phyloP scores from a whole-genome alignment of 352 stramenopile species.

The Phytopythium kandeliae region DNA sequence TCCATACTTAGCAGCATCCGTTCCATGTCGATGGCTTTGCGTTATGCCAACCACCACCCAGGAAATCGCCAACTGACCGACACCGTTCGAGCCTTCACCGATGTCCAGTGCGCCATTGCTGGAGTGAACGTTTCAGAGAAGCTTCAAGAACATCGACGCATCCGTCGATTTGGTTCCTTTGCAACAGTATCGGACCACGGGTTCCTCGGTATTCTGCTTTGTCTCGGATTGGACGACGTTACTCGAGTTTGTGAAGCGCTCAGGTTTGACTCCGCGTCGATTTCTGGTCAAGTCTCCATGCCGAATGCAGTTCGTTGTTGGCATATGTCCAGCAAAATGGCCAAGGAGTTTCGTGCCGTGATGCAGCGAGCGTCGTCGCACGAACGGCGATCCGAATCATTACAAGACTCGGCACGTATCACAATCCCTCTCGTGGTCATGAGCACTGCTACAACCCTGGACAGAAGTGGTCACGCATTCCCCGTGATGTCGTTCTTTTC shows the following conservation, averaged over 20 bases:
- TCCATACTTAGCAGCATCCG: neutral
- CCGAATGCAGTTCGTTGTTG: slow-evolving; percentile 42
- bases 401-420: neutral
- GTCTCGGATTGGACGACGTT: slow-evolving; percentile 35
- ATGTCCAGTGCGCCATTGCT: slow-evolving; percentile 34
- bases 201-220: slow-evolving; percentile 45
- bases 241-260: slow-evolving; percentile 19
- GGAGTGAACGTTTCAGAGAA: slow-evolving; percentile 28
- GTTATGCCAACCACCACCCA: slow-evolving; percentile 37
- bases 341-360: slow-evolving; percentile 29
- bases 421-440: slow-evolving; percentile 27
- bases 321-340: slow-evolving; percentile 42
- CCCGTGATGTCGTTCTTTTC: slow-evolving; percentile 36
- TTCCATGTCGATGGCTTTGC: slow-evolving; percentile 3
- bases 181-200: slow-evolving; percentile 25
- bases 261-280: neutral
- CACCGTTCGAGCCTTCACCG: slow-evolving; percentile 16
- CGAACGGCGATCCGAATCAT: neutral
- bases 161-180: slow-evolving; percentile 33
- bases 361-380: slow-evolving; percentile 3
- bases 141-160: slow-evolving; percentile 11
- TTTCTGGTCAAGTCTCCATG: neutral
- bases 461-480: slow-evolving; percentile 15
- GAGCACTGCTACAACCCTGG: slow-evolving; percentile 9
- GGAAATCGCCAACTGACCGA: slow-evolving; percentile 9